A percentile compares a stretch with the other conserved stretches of the same genome.
These are phyloP conservation scores for Claviceps humidiphila DNA, from an alignment of 2,329 filamentous ascomycete genomes.

Conservation along the genomic window DNA sequence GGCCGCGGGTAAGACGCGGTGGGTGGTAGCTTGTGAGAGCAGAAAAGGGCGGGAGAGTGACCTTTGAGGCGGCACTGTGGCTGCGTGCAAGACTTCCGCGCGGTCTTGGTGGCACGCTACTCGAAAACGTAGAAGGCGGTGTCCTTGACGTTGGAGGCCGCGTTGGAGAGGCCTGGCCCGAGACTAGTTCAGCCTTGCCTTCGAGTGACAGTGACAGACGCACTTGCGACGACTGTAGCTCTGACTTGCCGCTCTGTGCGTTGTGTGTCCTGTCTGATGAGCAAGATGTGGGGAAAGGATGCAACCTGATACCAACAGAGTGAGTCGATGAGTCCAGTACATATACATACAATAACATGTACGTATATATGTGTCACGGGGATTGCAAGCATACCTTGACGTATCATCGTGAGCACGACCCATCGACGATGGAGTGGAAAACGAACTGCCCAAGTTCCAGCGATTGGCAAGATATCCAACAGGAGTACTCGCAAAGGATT, in stretches of 20 bases:
- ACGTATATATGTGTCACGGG: too few species aligned
- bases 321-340: too few species aligned
- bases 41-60: constrained; percentile 45
- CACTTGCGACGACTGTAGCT: constrained; percentile 42
- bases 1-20: constrained; percentile 48
- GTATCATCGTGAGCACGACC: constrained; percentile 28
- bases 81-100: constrained; percentile 49
- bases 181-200: constrained; percentile 77
- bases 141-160: constrained; percentile 32
- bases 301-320: constrained; percentile 19
- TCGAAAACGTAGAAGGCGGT: constrained; percentile 30
- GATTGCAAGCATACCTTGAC: constrained; percentile 23
- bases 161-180: constrained; percentile 55
- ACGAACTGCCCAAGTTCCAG: constrained; percentile 40
- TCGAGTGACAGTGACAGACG: constrained; percentile 75
- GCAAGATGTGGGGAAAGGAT: constrained; percentile 29
- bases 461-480: constrained; percentile 42
- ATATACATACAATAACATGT: too few species aligned
- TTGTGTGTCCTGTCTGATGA: constrained; percentile 28
- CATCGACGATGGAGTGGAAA: constrained; percentile 34
- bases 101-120: constrained; percentile 33
- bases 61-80: constrained; percentile 50
- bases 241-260: constrained; percentile 19
- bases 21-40: constrained; percentile 38
- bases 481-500: constrained; percentile 27